Evolutionary conservation across 371 early-diverging fungal species (phyloP).

Genomic region (Astathelohania contejeani): DNA sequence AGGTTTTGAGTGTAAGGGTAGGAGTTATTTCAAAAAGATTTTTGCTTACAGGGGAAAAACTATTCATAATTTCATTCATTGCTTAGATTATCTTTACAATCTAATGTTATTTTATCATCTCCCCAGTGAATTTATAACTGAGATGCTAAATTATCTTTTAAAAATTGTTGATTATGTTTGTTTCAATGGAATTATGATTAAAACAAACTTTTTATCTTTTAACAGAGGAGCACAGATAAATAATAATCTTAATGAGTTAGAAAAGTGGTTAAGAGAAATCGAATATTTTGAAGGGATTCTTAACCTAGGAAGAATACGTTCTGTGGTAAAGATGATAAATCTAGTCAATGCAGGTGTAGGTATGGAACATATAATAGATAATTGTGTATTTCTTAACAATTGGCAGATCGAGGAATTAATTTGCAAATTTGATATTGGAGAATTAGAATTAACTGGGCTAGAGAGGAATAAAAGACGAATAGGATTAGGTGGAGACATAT

Average conservation of each 20-base stretch:
- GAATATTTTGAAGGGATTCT: constrained; percentile 15
- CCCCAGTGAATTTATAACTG: neutral
- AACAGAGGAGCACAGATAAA: constrained; percentile 42
- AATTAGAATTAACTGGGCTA: no score
- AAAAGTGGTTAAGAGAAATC: constrained; percentile 27
- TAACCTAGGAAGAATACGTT: constrained; percentile 14
- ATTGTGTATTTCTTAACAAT: constrained; percentile 13
- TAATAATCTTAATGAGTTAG: constrained; percentile 36
- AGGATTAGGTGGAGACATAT: neutral
- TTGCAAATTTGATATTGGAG: constrained; percentile 7
- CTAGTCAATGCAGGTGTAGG: constrained; percentile 3
- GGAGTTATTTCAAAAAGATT: constrained; percentile 24
- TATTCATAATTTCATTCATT: neutral
- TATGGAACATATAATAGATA: constrained; percentile 6
- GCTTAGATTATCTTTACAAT: neutral
- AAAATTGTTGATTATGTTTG: constrained; percentile 13
- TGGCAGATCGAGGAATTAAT: constrained; percentile 18
- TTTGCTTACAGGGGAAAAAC: constrained; percentile 11
- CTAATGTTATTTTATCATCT: neutral
- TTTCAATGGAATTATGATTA: constrained; percentile 37
- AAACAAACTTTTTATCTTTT: constrained; percentile 29
- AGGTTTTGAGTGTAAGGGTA: constrained; percentile 27
- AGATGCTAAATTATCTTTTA: constrained; percentile 9
- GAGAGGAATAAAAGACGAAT: constrained; percentile 6
- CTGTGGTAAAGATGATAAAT: constrained; percentile 26